A percentile compares a stretch with the other conserved stretches of the same genome.
Conservation (phyloP, 2,329 filamentous ascomycete genomes). For the Trichothecium roseum region DNA sequence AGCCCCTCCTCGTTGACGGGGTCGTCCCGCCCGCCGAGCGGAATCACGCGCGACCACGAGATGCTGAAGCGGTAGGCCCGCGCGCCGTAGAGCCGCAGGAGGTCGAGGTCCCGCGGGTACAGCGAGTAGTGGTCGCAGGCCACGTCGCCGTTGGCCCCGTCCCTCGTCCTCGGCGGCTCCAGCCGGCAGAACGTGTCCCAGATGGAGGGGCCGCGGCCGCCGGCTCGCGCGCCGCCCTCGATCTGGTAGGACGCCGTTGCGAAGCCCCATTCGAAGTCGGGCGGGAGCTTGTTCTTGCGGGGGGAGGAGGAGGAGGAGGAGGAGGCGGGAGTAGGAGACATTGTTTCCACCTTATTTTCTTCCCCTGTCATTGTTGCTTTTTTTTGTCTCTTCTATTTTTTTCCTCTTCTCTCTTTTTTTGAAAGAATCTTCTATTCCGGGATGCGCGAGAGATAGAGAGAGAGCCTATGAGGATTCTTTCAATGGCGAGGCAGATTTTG, state of each 20-base stretch:
- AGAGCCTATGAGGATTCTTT: too few species aligned
- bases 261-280: constrained; percentile 28
- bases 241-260: constrained; percentile 33
- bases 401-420: too few species aligned
- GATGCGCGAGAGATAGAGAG: too few species aligned
- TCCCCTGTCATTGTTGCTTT: too few species aligned
- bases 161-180: constrained; percentile 26
- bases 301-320: too few species aligned
- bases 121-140: constrained; percentile 32
- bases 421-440: too few species aligned
- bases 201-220: constrained; percentile 30
- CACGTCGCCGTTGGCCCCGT: constrained; percentile 35
- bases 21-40: constrained; percentile 51
- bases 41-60: constrained; percentile 57
- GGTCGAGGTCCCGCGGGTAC: constrained; percentile 42
- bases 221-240: constrained; percentile 29
- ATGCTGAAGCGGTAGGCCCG: constrained; percentile 55
- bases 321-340: too few species aligned
- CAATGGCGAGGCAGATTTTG: too few species aligned
- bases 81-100: constrained; percentile 47
- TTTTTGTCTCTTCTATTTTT: too few species aligned
- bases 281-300: constrained; percentile 12
- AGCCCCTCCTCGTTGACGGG: constrained; percentile 52
- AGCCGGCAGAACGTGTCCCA: constrained; percentile 32
- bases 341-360: too few species aligned